Evolutionary conservation across 768 basidiomycete genomes (phyloP), one percentile per base, ranked within the genome.

Genomic region (Termitomyces sp.): DNA sequence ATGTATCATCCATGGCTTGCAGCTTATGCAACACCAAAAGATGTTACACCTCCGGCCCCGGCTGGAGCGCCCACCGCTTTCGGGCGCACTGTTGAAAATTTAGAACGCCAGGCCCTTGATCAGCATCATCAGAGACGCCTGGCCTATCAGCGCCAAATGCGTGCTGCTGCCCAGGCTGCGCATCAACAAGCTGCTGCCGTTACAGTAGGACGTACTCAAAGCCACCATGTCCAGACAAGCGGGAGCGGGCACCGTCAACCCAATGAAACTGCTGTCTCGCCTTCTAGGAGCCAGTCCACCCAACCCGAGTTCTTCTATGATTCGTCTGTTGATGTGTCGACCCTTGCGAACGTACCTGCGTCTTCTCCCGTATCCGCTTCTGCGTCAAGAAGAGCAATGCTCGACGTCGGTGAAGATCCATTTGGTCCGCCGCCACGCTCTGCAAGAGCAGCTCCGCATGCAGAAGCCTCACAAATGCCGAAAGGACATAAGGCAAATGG

Each of bases 1-100:
- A 97, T 96, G 92, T 76, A 72, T 13, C 97, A 98, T 68, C 80
- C 84, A 4, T 99, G 96, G 96, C 77, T 98, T 24, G 73, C 75
- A 1, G 78, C 84, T 4, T 89, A 90, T 63, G 73, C 76, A 2
- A 68, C 74, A 14, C 66, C 83, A 3, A 59, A 58, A 30, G 64
- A 66, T 24, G 47, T 52, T 16, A 26, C 18, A 14, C 53, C 46
- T 24, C 45, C 59, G 2, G 49, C 55, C n/a, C 67, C 68, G 24
- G 64, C 68, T n/a, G 69, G 71, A 4, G 65, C 61, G 47, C 71
- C 66, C 50, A 68, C 57, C 52, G 78, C 75, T 3, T 96, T 98
- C 71, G 79, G 81, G 18, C 84, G 80, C 62, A 76, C 74, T 30
- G 89, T 95, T 16, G 85, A 85, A 2, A 89, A 95, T 43, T 80